Evolutionary conservation across 78 protist species (phyloP).

Genomic region (Dictyostelium brefeldianum): DNA sequence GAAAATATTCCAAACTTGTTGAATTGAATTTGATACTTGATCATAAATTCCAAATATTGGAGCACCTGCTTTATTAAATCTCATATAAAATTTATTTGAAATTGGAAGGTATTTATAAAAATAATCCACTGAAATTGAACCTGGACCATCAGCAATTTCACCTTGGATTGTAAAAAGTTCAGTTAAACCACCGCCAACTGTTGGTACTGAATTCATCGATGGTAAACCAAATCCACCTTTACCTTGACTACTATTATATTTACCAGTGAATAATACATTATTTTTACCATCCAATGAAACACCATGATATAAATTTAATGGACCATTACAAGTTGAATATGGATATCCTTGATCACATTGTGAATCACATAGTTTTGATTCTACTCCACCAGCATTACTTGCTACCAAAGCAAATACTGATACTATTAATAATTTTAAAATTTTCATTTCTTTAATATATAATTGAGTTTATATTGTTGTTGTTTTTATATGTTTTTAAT

Average conservation of each 20-base stretch:
- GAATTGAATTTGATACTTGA: not conserved
- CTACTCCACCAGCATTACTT: not conserved
- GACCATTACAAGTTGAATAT: not conserved
- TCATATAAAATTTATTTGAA: not conserved
- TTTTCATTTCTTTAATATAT: not conserved
- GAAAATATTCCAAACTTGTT: not conserved
- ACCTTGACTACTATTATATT: conserved; percentile 9
- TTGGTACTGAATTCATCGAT: not conserved
- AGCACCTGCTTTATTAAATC: conserved; percentile 7
- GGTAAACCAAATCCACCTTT: not conserved
- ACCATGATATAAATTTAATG: conserved; percentile 12
- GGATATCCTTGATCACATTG: not conserved
- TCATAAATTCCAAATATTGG: not conserved
- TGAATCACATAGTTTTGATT: not conserved
- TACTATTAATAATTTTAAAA: not conserved
- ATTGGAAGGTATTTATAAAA: not conserved
- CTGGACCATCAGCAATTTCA: conserved; percentile 16
- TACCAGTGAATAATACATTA: not conserved
- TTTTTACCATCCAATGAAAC: not conserved
- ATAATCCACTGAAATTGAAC: not conserved
- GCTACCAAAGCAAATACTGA: not conserved
- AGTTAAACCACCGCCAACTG: not conserved
- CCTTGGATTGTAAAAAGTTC: not conserved
- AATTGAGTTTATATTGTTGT: not conserved
- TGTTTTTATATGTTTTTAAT: not conserved